Evolutionary conservation across 441 rosid genomes (phyloP).

Genomic region (Rhodomyrtus psidioides): DNA sequence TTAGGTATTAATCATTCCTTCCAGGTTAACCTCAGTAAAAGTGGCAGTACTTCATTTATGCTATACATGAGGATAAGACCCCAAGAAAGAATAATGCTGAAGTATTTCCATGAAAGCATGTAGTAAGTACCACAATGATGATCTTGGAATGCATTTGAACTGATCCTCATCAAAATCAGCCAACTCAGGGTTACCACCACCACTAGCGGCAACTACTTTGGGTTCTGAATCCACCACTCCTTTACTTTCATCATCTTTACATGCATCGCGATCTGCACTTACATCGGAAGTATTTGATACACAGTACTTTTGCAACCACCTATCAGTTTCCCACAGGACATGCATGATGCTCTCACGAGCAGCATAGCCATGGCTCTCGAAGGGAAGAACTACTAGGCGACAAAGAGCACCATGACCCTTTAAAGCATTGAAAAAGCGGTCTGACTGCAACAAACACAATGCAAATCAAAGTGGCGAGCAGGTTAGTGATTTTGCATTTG

Average conservation of each 20-base stretch:
- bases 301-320: constrained; percentile 88
- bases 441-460: constrained; percentile 47
- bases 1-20: background rate
- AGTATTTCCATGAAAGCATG: background rate
- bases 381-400: constrained; percentile 80
- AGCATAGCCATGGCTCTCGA: constrained; percentile 92
- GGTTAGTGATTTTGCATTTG: background rate
- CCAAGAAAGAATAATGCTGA: background rate
- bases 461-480: background rate
- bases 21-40: background rate
- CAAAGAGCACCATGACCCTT: constrained; percentile 93
- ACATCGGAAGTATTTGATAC: constrained; percentile 41
- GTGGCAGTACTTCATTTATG: background rate
- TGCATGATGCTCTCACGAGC: constrained; percentile 97
- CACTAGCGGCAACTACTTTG: constrained; percentile 33
- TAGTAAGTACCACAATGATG: constrained; percentile 50
- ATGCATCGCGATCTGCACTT: constrained; percentile 22
- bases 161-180: constrained; percentile 27
- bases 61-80: background rate
- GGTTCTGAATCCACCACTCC: constrained; percentile 30
- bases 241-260: constrained; percentile 23
- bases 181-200: constrained; percentile 52
- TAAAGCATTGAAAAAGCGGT: constrained; percentile 87
- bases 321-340: constrained; percentile 93
- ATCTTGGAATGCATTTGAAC: constrained; percentile 27